Evolutionary conservation across 2,329 filamentous ascomycete genomes (phyloP).

Genomic region (Cercospora janseana): DNA sequence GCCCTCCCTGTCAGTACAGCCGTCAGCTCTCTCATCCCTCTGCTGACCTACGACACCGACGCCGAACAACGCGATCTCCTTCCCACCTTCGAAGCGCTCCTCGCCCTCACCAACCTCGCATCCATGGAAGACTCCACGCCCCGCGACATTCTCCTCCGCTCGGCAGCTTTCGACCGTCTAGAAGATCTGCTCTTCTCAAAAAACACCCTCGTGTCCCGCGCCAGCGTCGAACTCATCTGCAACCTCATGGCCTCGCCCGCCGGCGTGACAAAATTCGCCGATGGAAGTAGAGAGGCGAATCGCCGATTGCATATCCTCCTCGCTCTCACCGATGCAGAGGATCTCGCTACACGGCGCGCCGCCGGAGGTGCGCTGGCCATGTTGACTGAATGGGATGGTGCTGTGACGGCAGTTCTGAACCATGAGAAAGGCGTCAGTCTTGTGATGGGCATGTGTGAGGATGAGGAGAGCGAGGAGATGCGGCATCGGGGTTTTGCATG

Average conservation of each 20-base stretch:
- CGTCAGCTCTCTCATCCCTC: slow-evolving; percentile 75
- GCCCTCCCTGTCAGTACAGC: slow-evolving; percentile 70
- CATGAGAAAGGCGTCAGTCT: slow-evolving; percentile 69
- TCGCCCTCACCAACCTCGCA: slow-evolving; percentile 91
- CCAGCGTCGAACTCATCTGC: slow-evolving; percentile 84
- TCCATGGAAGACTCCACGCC: slow-evolving; percentile 65
- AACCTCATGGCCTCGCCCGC: slow-evolving; percentile 74
- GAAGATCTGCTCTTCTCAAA: slow-evolving; percentile 81
- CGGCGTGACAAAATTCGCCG: slow-evolving; percentile 67
- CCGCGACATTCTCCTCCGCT: slow-evolving; percentile 66
- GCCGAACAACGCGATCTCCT: slow-evolving; percentile 70
- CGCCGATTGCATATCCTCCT: slow-evolving; percentile 79
- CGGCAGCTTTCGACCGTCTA: slow-evolving; percentile 64
- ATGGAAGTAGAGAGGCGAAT: slow-evolving; percentile 63
- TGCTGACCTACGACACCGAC: slow-evolving; percentile 65
- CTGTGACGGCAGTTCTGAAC: slow-evolving; percentile 68
- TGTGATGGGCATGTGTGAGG: slow-evolving; percentile 76
- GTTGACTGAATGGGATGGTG: slow-evolving; percentile 73
- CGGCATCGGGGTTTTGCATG: slow-evolving; percentile 68
- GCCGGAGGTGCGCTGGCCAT: slow-evolving; percentile 86
- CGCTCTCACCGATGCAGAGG: slow-evolving; percentile 82
- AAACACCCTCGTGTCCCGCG: slow-evolving; percentile 74
- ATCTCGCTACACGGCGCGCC: slow-evolving; percentile 73
- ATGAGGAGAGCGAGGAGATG: slow-evolving; percentile 63
- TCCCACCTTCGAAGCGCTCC: slow-evolving; percentile 83